Conservation (phyloP, 2,329 filamentous ascomycete species). For the Fusarium redolens region DNA sequence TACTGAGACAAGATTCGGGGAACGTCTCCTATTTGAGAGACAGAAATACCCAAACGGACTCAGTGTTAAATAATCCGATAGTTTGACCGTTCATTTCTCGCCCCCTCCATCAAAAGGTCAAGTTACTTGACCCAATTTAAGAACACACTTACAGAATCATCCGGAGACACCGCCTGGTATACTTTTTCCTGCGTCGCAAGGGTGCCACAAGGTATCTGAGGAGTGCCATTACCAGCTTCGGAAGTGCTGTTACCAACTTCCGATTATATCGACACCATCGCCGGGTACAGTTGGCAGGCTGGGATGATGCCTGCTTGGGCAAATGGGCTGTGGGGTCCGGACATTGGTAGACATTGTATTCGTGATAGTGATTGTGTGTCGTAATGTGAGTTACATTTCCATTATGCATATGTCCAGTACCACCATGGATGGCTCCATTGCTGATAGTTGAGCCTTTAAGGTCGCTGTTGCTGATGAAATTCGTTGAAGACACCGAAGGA, state of each 20-base stretch:
- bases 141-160: neutral
- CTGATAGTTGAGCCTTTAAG: rapidly evolving
- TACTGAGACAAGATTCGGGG: too few relatives aligned
- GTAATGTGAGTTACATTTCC: too few relatives aligned
- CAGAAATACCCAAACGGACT: neutral
- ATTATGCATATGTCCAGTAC: rapidly evolving
- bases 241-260: neutral
- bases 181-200: neutral
- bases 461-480: neutral
- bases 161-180: rapidly evolving
- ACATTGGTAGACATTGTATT: neutral
- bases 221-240: neutral
- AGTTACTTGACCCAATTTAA: neutral
- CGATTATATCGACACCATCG: neutral
- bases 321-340: neutral
- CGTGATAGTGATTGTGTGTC: neutral
- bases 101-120: neutral
- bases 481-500: rapidly evolving
- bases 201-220: neutral
- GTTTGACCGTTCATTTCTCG: neutral
- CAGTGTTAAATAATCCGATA: neutral
- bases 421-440: rapidly evolving
- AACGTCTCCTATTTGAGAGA: too few relatives aligned
- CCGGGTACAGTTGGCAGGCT: neutral
- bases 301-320: neutral